Percentiles rank a stretch among this genome's conserved stretches.
These are phyloP conservation scores for Suhomyces guaymorum DNA, from an alignment of 1,139 yeast genomes.

Conservation along the genomic window DNA sequence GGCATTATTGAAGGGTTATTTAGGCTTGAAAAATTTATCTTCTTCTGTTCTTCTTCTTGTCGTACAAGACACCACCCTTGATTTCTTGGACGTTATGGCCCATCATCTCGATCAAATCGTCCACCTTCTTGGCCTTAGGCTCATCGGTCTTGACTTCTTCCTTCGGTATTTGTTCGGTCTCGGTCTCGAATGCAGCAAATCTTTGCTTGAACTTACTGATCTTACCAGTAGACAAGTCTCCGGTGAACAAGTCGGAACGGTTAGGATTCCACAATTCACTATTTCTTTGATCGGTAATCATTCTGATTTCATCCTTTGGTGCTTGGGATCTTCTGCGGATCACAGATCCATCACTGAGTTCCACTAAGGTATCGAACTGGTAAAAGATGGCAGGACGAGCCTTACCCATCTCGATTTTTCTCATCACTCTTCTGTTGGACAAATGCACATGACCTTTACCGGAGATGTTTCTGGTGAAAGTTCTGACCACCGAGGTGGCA, in stretches of 20 bases:
- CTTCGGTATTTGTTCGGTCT: conserved; percentile 19
- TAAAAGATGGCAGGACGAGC: conserved; percentile 92
- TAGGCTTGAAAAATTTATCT: conserved; percentile 15
- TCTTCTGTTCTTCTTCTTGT: conserved; percentile 46
- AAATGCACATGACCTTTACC: conserved; percentile 37
- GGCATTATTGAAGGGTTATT: too few relatives aligned
- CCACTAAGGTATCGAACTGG: conserved; percentile 84
- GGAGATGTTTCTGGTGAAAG: conserved; percentile 27
- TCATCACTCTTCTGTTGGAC: conserved; percentile 54
- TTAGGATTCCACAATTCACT: conserved; percentile 86
- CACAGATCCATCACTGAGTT: conserved; percentile 92
- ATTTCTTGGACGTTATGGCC: conserved; percentile 65
- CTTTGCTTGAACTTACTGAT: conserved; percentile 81
- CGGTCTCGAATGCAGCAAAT: conserved; percentile 57
- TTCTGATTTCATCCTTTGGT: conserved; percentile 83
- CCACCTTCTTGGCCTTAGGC: conserved; percentile 25
- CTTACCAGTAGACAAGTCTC: conserved; percentile 83
- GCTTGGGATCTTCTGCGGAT: conserved; percentile 79
- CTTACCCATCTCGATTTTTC: conserved; percentile 64
- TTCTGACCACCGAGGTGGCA: conserved; percentile 2
- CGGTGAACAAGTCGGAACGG: conserved; percentile 70
- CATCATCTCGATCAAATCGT: conserved; percentile 61
- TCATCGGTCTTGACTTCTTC: conserved; percentile 11
- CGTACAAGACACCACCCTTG: conserved; percentile 61
- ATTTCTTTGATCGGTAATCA: conserved; percentile 87